phyloP scores from a whole-genome alignment of 2,329 filamentous ascomycete species.

The Claviceps sp. region DNA sequence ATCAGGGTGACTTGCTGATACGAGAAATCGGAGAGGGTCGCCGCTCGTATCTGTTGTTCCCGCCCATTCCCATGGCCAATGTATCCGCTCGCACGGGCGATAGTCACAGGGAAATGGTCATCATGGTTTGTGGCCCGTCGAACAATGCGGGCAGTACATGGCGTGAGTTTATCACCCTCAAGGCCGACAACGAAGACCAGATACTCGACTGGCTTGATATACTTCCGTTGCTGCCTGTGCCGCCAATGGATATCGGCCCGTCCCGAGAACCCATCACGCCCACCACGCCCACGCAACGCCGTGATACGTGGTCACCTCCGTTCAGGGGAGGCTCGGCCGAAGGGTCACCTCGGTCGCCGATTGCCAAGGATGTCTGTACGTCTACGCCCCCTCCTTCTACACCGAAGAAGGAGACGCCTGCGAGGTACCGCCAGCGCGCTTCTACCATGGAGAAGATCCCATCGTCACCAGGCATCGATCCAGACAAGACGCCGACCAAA shows the following conservation, averaged over 20 bases:
- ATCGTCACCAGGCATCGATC: neutral
- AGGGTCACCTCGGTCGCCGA: conserved; percentile 11
- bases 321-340: conserved; percentile 12
- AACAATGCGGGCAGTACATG: conserved; percentile 45
- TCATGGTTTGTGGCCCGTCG: conserved; percentile 71
- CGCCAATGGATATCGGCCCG: conserved; percentile 22
- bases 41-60: conserved; percentile 72
- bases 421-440: conserved; percentile 14
- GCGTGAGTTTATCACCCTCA: conserved; percentile 73
- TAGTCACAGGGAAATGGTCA: conserved; percentile 54
- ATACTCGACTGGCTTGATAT: conserved; percentile 80
- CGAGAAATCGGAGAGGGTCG: conserved; percentile 72
- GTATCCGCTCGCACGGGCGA: conserved; percentile 74
- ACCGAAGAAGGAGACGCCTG: conserved; percentile 12
- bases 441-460: neutral
- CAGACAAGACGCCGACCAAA: conserved; percentile 9
- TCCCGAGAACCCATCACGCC: conserved; percentile 11
- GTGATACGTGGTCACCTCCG: conserved; percentile 10
- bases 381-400: conserved; percentile 8
- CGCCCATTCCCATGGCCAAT: conserved; percentile 60
- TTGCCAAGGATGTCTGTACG: conserved; percentile 7
- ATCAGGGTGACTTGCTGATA: conserved; percentile 75
- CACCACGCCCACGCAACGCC: conserved; percentile 18
- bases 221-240: conserved; percentile 41
- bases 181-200: conserved; percentile 62